Evolutionary conservation across 257 asterid genomes (phyloP).

Genomic region (Asclepias syriaca): DNA sequence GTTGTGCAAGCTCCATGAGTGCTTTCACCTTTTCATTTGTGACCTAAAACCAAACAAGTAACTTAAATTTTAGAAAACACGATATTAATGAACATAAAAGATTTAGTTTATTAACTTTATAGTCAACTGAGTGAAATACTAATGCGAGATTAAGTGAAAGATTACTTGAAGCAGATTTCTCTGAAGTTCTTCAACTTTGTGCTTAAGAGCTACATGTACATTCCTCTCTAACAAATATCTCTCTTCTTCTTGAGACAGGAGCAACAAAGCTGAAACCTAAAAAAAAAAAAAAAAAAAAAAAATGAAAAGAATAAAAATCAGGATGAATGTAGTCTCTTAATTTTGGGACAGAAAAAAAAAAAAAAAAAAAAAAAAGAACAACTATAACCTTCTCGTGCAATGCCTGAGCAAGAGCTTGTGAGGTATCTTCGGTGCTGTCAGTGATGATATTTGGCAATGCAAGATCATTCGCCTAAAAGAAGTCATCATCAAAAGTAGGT

Average conservation of each 20-base stretch:
- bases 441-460: conserved; percentile 27
- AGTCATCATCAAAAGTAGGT: background rate
- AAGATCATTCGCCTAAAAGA: conserved; percentile 41
- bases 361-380: conserved; percentile 9
- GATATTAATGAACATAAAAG: background rate
- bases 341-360: background rate
- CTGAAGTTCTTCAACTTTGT: conserved; percentile 75
- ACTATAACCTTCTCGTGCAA: conserved; percentile 82
- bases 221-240: conserved; percentile 76
- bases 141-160: background rate
- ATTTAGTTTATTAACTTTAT: background rate
- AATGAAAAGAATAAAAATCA: conserved; percentile 4
- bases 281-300: background rate
- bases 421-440: conserved; percentile 40
- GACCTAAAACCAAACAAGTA: conserved; percentile 48
- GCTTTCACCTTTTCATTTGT: conserved; percentile 92
- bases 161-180: conserved; percentile 81
- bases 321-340: conserved; percentile 11
- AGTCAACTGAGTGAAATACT: background rate
- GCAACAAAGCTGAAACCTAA: conserved; percentile 75
- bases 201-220: conserved; percentile 69
- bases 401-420: conserved; percentile 71
- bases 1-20: conserved; percentile 86
- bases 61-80: conserved; percentile 7
- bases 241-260: conserved; percentile 91